Evolutionary conservation across 805 yeast species (phyloP).

Genomic region (Saccharomycopsis selenospora): DNA sequence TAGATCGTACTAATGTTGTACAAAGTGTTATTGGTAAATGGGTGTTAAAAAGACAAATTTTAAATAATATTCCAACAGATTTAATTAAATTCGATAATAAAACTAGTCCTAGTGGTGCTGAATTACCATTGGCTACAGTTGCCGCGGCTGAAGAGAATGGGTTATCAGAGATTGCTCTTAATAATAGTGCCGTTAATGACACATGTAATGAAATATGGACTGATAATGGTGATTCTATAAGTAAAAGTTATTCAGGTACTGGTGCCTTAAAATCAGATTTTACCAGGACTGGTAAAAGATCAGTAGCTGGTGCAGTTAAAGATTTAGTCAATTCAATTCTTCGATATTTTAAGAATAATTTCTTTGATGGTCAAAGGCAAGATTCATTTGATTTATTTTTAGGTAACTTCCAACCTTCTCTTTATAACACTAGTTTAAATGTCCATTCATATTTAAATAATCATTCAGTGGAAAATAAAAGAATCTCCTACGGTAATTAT

Average conservation of each 20-base stretch:
- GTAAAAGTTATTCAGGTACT: slow-evolving; percentile 87
- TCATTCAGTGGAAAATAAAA: background rate
- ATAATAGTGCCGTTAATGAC: background rate
- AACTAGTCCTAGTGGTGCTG: no score
- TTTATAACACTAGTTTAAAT: background rate
- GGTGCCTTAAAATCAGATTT: slow-evolving; percentile 96
- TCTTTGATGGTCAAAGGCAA: slow-evolving; percentile 85
- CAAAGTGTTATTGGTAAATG: slow-evolving; percentile 15
- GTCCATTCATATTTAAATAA: background rate
- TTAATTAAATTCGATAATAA: background rate
- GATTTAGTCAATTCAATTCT: slow-evolving; percentile 81
- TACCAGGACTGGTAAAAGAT: slow-evolving; percentile 90
- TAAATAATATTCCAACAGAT: background rate
- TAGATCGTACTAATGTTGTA: slow-evolving; percentile 94
- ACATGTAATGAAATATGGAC: slow-evolving; percentile 89
- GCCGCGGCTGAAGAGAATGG: background rate
- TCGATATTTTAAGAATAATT: slow-evolving; percentile 80
- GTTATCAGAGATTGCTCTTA: background rate
- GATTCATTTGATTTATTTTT: slow-evolving; percentile 85
- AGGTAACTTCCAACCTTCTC: slow-evolving; percentile 46
- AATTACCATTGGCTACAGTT: background rate
- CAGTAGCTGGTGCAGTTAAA: slow-evolving; percentile 72
- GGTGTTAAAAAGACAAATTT: slow-evolving; percentile 3
- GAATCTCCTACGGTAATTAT: background rate
- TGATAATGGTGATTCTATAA: slow-evolving; percentile 92